Evolutionary conservation across 495 filamentous ascomycete species (phyloP).

Genomic region (Penicillium flavigenum): DNA sequence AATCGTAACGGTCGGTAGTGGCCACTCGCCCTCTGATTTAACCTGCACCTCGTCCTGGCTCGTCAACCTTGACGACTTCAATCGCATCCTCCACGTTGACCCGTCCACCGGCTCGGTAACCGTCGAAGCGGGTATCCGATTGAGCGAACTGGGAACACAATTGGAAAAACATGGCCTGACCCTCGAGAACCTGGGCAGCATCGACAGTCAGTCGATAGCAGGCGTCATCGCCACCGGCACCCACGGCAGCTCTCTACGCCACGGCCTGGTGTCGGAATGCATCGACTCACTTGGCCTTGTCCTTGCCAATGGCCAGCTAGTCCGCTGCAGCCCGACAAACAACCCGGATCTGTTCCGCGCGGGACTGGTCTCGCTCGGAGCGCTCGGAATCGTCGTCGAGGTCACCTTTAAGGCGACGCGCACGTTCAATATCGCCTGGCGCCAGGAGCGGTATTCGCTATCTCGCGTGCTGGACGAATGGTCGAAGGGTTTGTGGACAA

Average conservation of each 20-base stretch:
- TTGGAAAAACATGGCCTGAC: slow-evolving; percentile 73
- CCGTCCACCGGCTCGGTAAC: slow-evolving; percentile 61
- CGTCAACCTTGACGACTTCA: slow-evolving; percentile 85
- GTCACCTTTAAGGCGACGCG: slow-evolving; percentile 77
- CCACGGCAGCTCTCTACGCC: slow-evolving; percentile 80
- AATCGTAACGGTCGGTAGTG: slow-evolving; percentile 77
- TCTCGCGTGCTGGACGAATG: slow-evolving; percentile 66
- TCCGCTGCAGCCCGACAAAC: slow-evolving; percentile 67
- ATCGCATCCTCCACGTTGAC: slow-evolving; percentile 67
- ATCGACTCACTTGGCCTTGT: slow-evolving; percentile 74
- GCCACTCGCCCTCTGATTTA: slow-evolving; percentile 87
- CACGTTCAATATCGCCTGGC: slow-evolving; percentile 79
- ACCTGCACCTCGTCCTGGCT: slow-evolving; percentile 96
- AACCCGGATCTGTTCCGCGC: slow-evolving; percentile 83
- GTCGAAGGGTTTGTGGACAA: slow-evolving; percentile 75
- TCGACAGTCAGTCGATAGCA: slow-evolving; percentile 89
- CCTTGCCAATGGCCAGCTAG: slow-evolving; percentile 74
- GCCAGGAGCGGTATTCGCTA: slow-evolving; percentile 72
- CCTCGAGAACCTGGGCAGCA: slow-evolving; percentile 88
- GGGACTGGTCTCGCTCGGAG: slow-evolving; percentile 81
- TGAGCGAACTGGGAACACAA: slow-evolving; percentile 65
- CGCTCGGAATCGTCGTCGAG: slow-evolving; percentile 86
- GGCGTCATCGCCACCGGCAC: slow-evolving; percentile 92
- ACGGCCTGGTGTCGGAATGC: slow-evolving; percentile 79
- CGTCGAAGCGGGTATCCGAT: slow-evolving; percentile 80